Percentiles rank a stretch among this genome's conserved stretches.
phyloP scores from a whole-genome alignment of 192 early-diverging fungal genomes.

The Rhizophagus prolifer region DNA sequence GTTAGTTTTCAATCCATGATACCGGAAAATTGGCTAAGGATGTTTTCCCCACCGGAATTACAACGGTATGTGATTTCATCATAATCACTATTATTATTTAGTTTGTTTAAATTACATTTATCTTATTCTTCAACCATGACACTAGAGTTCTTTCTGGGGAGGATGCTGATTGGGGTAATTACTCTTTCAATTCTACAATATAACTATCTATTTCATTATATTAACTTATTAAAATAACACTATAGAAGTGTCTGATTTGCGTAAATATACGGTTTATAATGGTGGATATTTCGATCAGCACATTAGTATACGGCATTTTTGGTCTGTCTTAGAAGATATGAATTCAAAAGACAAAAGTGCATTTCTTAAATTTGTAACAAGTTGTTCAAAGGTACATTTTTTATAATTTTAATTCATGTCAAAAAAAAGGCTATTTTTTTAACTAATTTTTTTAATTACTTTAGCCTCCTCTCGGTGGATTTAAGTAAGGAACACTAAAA shows the following conservation, averaged over 20 bases:
- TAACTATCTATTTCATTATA: constrained; percentile 25
- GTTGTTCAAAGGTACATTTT: constrained; percentile 65
- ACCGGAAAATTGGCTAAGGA: constrained; percentile 72
- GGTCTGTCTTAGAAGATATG: constrained; percentile 65
- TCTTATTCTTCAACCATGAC: background rate
- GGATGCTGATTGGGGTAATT: constrained; percentile 58
- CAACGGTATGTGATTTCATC: constrained; percentile 44
- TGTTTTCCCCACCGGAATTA: constrained; percentile 89
- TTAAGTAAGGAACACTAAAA: constrained; percentile 37
- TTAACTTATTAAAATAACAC: constrained; percentile 29
- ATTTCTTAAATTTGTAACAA: constrained; percentile 78
- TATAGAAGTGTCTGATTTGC: constrained; percentile 62
- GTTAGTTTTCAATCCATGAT: constrained; percentile 62
- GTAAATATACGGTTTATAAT: constrained; percentile 60
- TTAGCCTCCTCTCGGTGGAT: constrained; percentile 64
- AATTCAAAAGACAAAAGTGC: constrained; percentile 57
- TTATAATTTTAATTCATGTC: constrained; percentile 39
- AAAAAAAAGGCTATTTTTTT: background rate
- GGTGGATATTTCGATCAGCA: constrained; percentile 72
- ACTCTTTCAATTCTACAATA: background rate
- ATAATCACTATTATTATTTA: background rate
- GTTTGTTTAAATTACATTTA: background rate
- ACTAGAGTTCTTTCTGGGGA: constrained; percentile 59
- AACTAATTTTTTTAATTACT: background rate
- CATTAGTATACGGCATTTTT: constrained; percentile 66